A percentile compares a stretch with the other conserved stretches of the same genome.
Conservation (phyloP, 2,329 filamentous ascomycete species). For the Fusarium vanettenii region DNA sequence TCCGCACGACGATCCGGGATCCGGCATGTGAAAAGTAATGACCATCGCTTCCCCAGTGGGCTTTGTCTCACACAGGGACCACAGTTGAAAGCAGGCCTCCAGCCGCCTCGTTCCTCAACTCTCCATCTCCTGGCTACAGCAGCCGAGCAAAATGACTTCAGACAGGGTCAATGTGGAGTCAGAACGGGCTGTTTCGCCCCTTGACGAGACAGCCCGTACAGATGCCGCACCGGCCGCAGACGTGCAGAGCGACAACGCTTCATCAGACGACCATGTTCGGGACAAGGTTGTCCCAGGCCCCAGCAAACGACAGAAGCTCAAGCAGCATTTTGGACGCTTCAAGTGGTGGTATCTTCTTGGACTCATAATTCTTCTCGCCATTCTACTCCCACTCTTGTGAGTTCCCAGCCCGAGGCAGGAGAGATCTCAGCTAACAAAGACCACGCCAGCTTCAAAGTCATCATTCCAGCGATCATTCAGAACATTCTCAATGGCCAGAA, state of each 20-base stretch:
- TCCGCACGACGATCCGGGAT: slow-evolving; percentile 29
- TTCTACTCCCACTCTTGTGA: slow-evolving; percentile 59
- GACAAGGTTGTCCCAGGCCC: slow-evolving; percentile 13
- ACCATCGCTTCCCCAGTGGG: background rate
- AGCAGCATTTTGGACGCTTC: slow-evolving; percentile 55
- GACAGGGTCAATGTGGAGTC: background rate
- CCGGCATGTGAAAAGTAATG: background rate
- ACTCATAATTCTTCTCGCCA: slow-evolving; percentile 54
- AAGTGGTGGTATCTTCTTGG: slow-evolving; percentile 58
- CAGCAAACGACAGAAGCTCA: slow-evolving; percentile 51
- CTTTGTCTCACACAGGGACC: background rate
- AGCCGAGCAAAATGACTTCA: slow-evolving; percentile 4
- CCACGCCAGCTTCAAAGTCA: slow-evolving; percentile 56
- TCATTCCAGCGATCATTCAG: slow-evolving; percentile 60
- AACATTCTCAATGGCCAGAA: slow-evolving; percentile 55
- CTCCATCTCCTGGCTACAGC: background rate
- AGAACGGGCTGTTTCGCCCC: background rate
- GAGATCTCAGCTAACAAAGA: background rate
- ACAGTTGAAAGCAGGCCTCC: background rate
- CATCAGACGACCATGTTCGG: slow-evolving; percentile 26
- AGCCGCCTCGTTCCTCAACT: background rate
- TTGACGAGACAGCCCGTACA: background rate
- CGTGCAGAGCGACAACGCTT: slow-evolving; percentile 16
- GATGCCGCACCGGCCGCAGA: background rate
- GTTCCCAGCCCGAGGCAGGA: slow-evolving; percentile 26